A percentile compares a stretch with the other conserved stretches of the same genome.
These are phyloP conservation scores for Licmophora abbreviata DNA, from an alignment of 108 stramenopile genomes.

Conservation along the genomic window DNA sequence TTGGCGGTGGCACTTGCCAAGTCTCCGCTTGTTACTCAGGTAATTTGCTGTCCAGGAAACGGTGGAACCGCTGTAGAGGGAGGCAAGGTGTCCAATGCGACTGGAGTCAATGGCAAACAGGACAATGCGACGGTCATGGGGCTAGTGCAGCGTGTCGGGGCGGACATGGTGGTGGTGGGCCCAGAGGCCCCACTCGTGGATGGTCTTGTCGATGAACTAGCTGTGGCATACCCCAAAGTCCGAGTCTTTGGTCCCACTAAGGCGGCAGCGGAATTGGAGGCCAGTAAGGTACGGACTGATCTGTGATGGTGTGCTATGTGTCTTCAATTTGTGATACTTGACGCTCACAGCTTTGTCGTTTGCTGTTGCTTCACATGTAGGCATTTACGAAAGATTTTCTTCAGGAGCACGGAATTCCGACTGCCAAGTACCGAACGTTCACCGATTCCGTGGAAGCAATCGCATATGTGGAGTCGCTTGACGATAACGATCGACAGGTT, in stretches of 20 bases:
- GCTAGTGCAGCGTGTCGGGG: conserved; percentile 44
- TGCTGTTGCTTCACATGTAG: conserved; percentile 12
- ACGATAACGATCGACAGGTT: conserved; percentile 84
- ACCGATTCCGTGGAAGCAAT: conserved; percentile 76
- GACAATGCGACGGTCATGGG: conserved; percentile 66
- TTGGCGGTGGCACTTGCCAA: conserved; percentile 71
- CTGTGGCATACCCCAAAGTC: conserved; percentile 67
- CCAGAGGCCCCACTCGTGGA: conserved; percentile 95
- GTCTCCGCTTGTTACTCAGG: conserved; percentile 62
- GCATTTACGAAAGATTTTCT: conserved; percentile 99
- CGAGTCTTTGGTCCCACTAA: conserved; percentile 90
- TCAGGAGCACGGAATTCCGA: conserved; percentile 86
- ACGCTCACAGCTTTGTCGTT: not conserved
- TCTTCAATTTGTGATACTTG: not conserved
- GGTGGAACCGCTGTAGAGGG: conserved; percentile 75
- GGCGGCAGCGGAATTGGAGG: conserved; percentile 93
- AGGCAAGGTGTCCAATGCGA: conserved; percentile 60
- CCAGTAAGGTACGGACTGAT: conserved; percentile 81
- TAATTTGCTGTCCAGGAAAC: conserved; percentile 80
- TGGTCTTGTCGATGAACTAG: conserved; percentile 86
- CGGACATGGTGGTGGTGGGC: conserved; percentile 90
- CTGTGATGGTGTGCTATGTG: not conserved
- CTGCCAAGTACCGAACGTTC: conserved; percentile 91
- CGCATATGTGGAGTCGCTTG: conserved; percentile 70
- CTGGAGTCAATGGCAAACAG: conserved; percentile 36